Evolutionary conservation across 345 rosid genomes (phyloP), one percentile per base, ranked within the genome.

Genomic region (Gossypium ekmanianum): DNA sequence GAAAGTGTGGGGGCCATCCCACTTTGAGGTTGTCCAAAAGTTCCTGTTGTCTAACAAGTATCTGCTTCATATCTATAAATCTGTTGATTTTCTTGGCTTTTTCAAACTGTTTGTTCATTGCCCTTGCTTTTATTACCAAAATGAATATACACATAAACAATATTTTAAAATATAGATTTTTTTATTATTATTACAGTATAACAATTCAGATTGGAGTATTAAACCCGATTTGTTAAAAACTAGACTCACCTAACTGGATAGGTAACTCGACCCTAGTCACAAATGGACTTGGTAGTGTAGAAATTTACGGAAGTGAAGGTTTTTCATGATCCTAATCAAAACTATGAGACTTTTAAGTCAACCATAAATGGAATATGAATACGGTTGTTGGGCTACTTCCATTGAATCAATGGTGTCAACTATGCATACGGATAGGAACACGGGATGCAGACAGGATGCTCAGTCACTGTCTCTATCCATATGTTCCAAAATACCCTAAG

Each of bases 391-490:
- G 56, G 61, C 47, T 47, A 18, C 2, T 61, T 74, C 56, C 69
- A 45, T 72, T 67, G 47, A 16, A 67, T 68, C 27, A 29, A 47
- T 75, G 78, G 74, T 27, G 7, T 18, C 34, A 11, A 77, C 76
- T 74, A 68, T 62, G 74, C 64, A 51, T 20, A 10, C 4, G 1
- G 17, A 48, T 48, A 48, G 12, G 52, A 48, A 12, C 52, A 48
- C 12, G 12, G 7, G 74, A 79, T 61, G 54, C 56, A 68, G 72
- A 76, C 58, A 41, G 18, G 39, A 57, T 55, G 67, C 61, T 55
- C 17, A 7, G 73, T 62, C 79, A 39, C 76, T 76, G 43, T 78
- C 79, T 64, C 65, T 22, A 76, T 80, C 84, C 77, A 50, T 17
- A 58, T 47, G 71, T 71, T 75, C 75, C 72, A 11, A 65, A 12